phyloP scores from a whole-genome alignment of 768 basidiomycete genomes.

The Tricholoma flavovirens region DNA sequence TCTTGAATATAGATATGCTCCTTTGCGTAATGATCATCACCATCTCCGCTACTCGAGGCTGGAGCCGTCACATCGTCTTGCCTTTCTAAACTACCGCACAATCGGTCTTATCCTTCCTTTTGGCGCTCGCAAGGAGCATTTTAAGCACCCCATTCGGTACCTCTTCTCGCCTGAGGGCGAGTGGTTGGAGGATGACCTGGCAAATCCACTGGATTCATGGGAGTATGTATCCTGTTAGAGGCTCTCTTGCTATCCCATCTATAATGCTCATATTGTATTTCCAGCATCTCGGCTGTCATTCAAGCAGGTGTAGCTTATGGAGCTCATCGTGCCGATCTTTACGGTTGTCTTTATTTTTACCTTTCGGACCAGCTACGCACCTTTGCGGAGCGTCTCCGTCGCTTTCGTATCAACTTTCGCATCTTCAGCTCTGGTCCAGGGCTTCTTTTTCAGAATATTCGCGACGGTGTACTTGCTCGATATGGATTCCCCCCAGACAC shows the following conservation, averaged over 20 bases:
- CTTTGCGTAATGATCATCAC: conserved; percentile 31
- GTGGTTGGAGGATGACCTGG: conserved; percentile 29
- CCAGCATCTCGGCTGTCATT: not conserved
- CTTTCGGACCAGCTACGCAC: conserved; percentile 28
- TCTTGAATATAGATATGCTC: conserved; percentile 14
- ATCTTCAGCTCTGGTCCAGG: conserved; percentile 25
- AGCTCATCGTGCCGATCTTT: conserved; percentile 31
- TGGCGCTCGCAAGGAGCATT: conserved; percentile 35
- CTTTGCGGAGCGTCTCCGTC: conserved; percentile 27
- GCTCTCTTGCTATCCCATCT: not conserved
- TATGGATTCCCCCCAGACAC: not conserved
- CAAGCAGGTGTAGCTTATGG: conserved; percentile 24
- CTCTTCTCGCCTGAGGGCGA: conserved; percentile 31
- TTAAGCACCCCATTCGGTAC: conserved; percentile 33
- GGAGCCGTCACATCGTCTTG: conserved; percentile 39
- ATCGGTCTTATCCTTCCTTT: conserved; percentile 46
- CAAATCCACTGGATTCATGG: conserved; percentile 31
- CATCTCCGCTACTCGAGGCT: conserved; percentile 33
- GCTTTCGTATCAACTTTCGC: conserved; percentile 23
- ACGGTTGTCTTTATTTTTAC: conserved; percentile 39
- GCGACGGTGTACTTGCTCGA: not conserved
- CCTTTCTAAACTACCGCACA: conserved; percentile 32
- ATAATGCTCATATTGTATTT: not conserved
- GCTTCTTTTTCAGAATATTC: conserved; percentile 18
- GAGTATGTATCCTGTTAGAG: conserved; percentile 21